Evolutionary conservation across 1,284 basidiomycete genomes (phyloP).

Genomic region (Fomitopsis pinicola): DNA sequence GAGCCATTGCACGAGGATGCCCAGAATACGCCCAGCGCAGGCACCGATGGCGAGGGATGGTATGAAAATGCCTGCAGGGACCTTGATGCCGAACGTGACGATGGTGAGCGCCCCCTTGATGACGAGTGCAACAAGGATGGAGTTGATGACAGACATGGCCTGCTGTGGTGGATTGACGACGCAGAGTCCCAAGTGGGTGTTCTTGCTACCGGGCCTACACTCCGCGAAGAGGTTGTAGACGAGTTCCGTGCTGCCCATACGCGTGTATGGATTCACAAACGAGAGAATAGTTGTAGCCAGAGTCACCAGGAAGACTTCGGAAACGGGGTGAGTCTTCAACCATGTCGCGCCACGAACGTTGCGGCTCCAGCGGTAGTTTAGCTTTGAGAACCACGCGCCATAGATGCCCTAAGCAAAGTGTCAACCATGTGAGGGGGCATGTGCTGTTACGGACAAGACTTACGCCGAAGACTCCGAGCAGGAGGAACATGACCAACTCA

Average conservation of each 20-base stretch:
- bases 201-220: constrained; percentile 55
- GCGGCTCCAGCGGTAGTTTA: constrained; percentile 88
- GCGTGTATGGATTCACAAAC: constrained; percentile 88
- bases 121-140: constrained; percentile 72
- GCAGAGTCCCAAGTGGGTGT: constrained; percentile 71
- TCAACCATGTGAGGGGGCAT: constrained; percentile 6
- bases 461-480: constrained; percentile 86
- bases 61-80: constrained; percentile 96
- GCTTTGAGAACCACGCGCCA: constrained; percentile 90
- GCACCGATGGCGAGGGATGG: constrained; percentile 96
- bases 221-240: constrained; percentile 90
- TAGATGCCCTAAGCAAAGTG: constrained; percentile 68
- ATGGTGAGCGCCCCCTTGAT: constrained; percentile 84
- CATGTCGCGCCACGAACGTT: constrained; percentile 80
- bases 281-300: constrained; percentile 72
- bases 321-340: constrained; percentile 75
- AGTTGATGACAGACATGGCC: constrained; percentile 62
- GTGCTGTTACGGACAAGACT: constrained; percentile 14
- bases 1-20: constrained; percentile 79
- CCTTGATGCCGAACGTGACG: constrained; percentile 91
- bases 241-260: constrained; percentile 94
- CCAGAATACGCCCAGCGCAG: constrained; percentile 87
- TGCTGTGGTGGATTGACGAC: constrained; percentile 58
- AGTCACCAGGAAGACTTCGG: constrained; percentile 83
- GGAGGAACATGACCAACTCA: constrained; percentile 79